A percentile compares a stretch with the other conserved stretches of the same genome.
These are phyloP conservation scores for Colletotrichum acutatum DNA, from an alignment of 2,329 filamentous ascomycete species.

Conservation along the genomic window DNA sequence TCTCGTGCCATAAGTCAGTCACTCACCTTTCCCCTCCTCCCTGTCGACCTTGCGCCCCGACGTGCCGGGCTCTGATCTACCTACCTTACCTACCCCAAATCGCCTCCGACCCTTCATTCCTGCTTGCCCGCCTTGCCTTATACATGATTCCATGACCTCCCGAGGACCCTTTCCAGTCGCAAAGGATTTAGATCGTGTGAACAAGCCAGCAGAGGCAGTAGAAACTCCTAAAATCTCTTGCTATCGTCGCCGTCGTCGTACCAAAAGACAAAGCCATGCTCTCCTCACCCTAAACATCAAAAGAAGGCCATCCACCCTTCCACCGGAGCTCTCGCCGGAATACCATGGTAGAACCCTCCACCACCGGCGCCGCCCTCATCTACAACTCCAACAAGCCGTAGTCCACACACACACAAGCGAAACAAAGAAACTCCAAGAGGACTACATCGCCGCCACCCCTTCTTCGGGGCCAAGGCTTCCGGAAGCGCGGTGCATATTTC, in stretches of 20 bases:
- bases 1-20: not conserved
- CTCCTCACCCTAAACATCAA: not conserved
- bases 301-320: not conserved
- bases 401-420: not conserved
- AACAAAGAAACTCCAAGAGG: not conserved
- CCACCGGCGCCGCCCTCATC: not conserved
- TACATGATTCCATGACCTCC: not conserved
- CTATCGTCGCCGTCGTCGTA: constrained; percentile 3
- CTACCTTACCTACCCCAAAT: not conserved
- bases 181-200: not conserved
- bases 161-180: not conserved
- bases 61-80: not conserved
- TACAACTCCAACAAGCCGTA: not conserved
- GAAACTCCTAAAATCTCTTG: not conserved
- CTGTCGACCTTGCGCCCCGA: constrained; percentile 17
- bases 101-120: not conserved
- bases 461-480: not conserved
- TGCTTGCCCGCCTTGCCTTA: not conserved
- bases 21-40: constrained; percentile 10
- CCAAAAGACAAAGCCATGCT: not conserved
- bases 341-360: constrained; percentile 16
- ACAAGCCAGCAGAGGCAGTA: not conserved
- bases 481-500: too few species aligned
- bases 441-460: not conserved
- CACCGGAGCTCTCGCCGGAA: not conserved